Conservation (phyloP, 2,329 filamentous ascomycete species). For the Verticillium alfalfae region DNA sequence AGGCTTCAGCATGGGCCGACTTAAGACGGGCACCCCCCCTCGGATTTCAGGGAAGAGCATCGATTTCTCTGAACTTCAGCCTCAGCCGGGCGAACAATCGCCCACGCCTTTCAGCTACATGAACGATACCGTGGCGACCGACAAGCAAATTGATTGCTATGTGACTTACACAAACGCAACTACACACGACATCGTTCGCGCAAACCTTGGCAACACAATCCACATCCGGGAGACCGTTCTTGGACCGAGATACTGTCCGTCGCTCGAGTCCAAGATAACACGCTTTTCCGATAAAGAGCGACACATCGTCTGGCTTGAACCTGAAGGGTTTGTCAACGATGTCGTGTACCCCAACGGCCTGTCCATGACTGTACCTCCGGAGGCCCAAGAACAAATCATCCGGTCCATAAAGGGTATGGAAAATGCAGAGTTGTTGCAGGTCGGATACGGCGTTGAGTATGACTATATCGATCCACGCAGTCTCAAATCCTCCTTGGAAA, state of each 20-base stretch:
- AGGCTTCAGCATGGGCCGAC: conserved; percentile 79
- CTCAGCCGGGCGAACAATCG: conserved; percentile 76
- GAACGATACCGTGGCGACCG: conserved; percentile 70
- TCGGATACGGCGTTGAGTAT: conserved; percentile 96
- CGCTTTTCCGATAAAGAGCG: conserved; percentile 73
- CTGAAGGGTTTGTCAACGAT: conserved; percentile 86
- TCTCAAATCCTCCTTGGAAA: conserved; percentile 84
- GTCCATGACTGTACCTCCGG: conserved; percentile 90
- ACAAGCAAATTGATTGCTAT: conserved; percentile 80
- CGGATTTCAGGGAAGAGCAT: conserved; percentile 78
- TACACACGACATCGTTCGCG: conserved; percentile 77
- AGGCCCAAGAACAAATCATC: conserved; percentile 80
- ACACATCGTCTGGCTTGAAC: conserved; percentile 95
- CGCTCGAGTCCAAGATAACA: conserved; percentile 88
- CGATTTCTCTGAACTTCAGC: conserved; percentile 65
- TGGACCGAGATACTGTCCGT: conserved; percentile 92
- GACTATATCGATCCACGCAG: conserved; percentile 95
- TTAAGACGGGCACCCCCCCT: conserved; percentile 95
- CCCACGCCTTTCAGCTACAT: conserved; percentile 90
- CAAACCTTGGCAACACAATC: conserved; percentile 91
- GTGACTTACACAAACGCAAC: conserved; percentile 80
- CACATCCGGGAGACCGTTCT: conserved; percentile 95
- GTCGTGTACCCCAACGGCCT: conserved; percentile 95
- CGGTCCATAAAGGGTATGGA: conserved; percentile 85
- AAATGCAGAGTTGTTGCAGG: conserved; percentile 84